Evolutionary conservation across 805 yeast species (phyloP).

Genomic region (Yamadazyma sp.): DNA sequence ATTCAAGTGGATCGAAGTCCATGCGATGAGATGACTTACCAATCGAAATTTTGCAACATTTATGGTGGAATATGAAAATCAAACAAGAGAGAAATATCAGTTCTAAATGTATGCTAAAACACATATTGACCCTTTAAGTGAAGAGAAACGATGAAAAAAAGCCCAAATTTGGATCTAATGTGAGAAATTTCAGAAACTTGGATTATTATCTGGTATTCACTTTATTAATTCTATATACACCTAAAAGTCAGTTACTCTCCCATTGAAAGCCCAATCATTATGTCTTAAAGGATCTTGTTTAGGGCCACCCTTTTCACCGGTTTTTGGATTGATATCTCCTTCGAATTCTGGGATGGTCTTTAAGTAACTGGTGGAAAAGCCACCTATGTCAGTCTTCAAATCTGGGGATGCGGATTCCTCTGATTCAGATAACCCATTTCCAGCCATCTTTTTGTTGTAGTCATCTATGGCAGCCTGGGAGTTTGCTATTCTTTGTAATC

Average conservation of each 20-base stretch:
- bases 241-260: constrained; percentile 91
- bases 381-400: constrained; percentile 54
- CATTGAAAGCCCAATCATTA: constrained; percentile 85
- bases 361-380: constrained; percentile 64
- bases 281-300: constrained; percentile 93
- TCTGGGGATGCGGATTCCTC: constrained; percentile 19
- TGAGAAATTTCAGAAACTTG: too few species aligned
- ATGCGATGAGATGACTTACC: constrained; percentile 16
- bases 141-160: too few species aligned
- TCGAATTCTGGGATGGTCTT: constrained; percentile 91
- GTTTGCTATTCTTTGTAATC: constrained; percentile 74
- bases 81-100: too few species aligned
- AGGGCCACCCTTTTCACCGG: constrained; percentile 97
- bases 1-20: constrained; percentile 42
- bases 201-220: too few species aligned
- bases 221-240: constrained; percentile 3
- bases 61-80: too few species aligned
- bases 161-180: too few species aligned
- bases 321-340: constrained; percentile 87
- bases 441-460: constrained; percentile 49
- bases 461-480: constrained; percentile 77
- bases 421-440: constrained; percentile 24
- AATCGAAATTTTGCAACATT: too few species aligned
- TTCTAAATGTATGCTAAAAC: too few species aligned
- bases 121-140: too few species aligned